These are phyloP conservation scores for Suillus weaverae DNA, from an alignment of 768 basidiomycete genomes.

Conservation along the genomic window DNA sequence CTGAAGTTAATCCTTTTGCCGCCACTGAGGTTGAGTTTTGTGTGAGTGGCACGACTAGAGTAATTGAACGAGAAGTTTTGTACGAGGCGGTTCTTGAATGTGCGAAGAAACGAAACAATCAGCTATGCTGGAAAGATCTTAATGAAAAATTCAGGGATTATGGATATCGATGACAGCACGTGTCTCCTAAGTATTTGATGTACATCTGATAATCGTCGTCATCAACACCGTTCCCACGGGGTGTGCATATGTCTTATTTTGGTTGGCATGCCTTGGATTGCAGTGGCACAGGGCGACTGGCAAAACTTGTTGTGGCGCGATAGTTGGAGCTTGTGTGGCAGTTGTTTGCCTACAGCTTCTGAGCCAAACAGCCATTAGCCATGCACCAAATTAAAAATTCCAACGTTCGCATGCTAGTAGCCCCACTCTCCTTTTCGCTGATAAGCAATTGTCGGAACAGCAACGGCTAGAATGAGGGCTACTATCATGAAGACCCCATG, in stretches of 20 bases:
- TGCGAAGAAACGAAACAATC: not conserved
- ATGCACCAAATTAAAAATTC: not conserved
- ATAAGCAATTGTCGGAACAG: slow-evolving; percentile 1
- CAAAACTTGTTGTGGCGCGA: too few relatives aligned
- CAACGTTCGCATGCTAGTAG: not conserved
- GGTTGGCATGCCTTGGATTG: too few relatives aligned
- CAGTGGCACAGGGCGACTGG: too few relatives aligned
- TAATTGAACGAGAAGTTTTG: not conserved
- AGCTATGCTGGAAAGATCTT: not conserved
- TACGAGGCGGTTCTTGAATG: not conserved
- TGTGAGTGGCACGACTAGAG: not conserved
- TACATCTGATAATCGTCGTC: too few relatives aligned
- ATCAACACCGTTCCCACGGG: not conserved
- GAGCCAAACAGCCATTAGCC: not conserved
- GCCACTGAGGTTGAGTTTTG: not conserved
- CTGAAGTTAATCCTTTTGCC: not conserved
- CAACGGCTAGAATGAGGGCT: not conserved
- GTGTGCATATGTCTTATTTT: too few relatives aligned
- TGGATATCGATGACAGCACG: not conserved
- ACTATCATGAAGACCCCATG: not conserved
- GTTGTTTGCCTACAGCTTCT: not conserved
- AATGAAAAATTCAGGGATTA: not conserved
- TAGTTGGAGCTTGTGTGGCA: too few relatives aligned
- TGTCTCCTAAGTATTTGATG: not conserved
- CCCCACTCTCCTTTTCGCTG: too few relatives aligned